Evolutionary conservation across 306 rosid genomes (phyloP).

Genomic region (Quercus glauca): DNA sequence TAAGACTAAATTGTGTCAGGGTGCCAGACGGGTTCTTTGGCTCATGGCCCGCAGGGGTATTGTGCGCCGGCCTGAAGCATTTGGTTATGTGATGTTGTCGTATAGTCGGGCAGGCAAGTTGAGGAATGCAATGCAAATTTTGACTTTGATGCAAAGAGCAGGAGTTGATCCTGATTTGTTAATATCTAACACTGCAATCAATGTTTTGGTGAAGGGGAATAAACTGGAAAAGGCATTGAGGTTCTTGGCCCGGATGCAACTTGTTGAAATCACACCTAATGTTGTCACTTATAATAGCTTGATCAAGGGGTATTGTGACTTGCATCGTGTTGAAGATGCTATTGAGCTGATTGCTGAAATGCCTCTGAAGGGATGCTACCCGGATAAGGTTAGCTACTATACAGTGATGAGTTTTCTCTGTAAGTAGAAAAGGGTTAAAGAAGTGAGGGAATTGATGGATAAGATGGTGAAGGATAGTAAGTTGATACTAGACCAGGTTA

Average conservation of each 20-base stretch:
- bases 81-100: constrained; percentile 71
- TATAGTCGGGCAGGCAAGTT: constrained; percentile 75
- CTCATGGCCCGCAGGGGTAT: constrained; percentile 67
- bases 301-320: constrained; percentile 78
- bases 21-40: constrained; percentile 64
- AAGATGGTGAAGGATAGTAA: constrained; percentile 51
- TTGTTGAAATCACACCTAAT: constrained; percentile 62
- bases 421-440: constrained; percentile 53
- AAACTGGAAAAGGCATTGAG: constrained; percentile 66
- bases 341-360: constrained; percentile 62
- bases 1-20: constrained; percentile 82
- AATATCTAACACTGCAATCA: constrained; percentile 68
- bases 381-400: constrained; percentile 80
- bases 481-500: constrained; percentile 70
- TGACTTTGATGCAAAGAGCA: constrained; percentile 90
- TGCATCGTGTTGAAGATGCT: constrained; percentile 51
- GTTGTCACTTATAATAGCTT: constrained; percentile 69
- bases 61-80: constrained; percentile 52
- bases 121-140: constrained; percentile 56
- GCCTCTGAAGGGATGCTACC: constrained; percentile 59
- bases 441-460: constrained; percentile 55
- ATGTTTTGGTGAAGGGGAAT: constrained; percentile 62
- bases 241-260: constrained; percentile 59
- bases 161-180: constrained; percentile 73
- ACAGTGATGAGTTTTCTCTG: constrained; percentile 77